Base-by-base conservation (phyloP, 192 early-diverging fungal species). In the Diversispora epigaea region DNA sequence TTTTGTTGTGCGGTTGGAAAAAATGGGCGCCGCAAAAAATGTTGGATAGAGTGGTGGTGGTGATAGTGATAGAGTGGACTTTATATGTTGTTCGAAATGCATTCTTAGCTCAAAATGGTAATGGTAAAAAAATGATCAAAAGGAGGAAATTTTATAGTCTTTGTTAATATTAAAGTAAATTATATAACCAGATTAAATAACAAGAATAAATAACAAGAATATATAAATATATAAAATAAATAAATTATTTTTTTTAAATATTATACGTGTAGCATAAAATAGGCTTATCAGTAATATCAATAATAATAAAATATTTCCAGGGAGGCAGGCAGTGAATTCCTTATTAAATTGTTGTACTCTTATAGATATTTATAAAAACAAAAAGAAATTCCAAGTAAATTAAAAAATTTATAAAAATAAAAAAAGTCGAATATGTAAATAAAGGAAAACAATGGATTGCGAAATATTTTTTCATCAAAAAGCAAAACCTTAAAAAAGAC, bases 61-160 rank as follows among this genome's bases (percentile, higher is more conserved):
- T 32, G 25, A 32, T 32, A 32, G 25, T 32, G 25, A 21, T 25
- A 14, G 56, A 10, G 56, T 22, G 4, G 56, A 10, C 2, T 25
- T 58, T 58, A 58, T 58, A 58, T 21, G 10, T 58, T 8, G 10
- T 22, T 8, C 14, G 8, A 19, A n/a, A 22, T 58, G 56, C 56
- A 58, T 58, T 58, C 56, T 58, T 58, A 22, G n/a, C 56, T 58
- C 14, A 58, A 58, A 58, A 14, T 58, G 56, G 56, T 10, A 58
- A 58, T 58, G 25, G 25, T 22, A 22, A 58, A 56, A 58, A 22
- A 9, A n/a, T 14, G 9, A 58, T 32, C 25, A 32, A 32, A 32
- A 32, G 25, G 12, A 55, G n/a, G 2, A 17, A 17, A n/a, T 55
- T 55, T 55, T 55, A 55, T 55, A 55, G 15, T 55, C 15, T n/a